Base-by-base conservation (phyloP, 176 grass and related monocot species). In the Ampelocalamus luodianensis region DNA sequence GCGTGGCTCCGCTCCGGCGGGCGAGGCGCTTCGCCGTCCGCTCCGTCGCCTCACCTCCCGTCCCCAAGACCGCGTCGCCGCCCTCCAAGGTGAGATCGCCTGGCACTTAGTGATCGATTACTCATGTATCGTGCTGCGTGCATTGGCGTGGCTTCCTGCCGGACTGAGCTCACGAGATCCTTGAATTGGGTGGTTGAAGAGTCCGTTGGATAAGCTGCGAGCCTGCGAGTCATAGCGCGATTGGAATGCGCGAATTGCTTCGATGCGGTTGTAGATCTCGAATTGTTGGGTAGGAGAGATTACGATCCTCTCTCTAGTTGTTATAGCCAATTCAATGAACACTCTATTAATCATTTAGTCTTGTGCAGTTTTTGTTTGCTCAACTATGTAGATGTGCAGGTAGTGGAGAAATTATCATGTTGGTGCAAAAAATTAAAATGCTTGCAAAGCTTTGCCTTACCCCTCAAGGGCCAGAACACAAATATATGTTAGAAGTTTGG, bases 11-110 rank as follows among this genome's bases (percentile, higher is more conserved):
- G 26, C 76, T 67, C 77, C 79, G 74, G 44, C 59, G 49, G 18
- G 60, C 81, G 76, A 87, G 46, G 72, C 58, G 58, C 51, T 68
- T 88, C 86, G 87, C 80, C 23, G 75, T 95, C 58, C 90, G 86
- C 68, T 86, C 89, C 78, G 81, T 98, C 85, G 88, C 90, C 79
- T 92, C 91, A 24, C 85, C 93, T 84, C 78, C 89, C 10, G 42
- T 65, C n/a, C 46, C 91, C 76, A 78, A 79, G 62, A 66, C 73
- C 24, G 85, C 51, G 16, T 22, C 87, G 68, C n/a, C 83, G 40
- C 85, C 90, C 9, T 90, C 91, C 70, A 98, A 95, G 93, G 93
- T 96, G 71, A 85, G 67, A 50, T 79, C 66, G 39, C 59, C 38
- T 1, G 23, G 18, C 73, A 37, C 10, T 50, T 73, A 26, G 22